Percentiles rank a stretch among this genome's conserved stretches.
Evolutionary conservation across 1,284 basidiomycete genomes (phyloP).

Genomic region (Erythrobasidium hasegawianum): DNA sequence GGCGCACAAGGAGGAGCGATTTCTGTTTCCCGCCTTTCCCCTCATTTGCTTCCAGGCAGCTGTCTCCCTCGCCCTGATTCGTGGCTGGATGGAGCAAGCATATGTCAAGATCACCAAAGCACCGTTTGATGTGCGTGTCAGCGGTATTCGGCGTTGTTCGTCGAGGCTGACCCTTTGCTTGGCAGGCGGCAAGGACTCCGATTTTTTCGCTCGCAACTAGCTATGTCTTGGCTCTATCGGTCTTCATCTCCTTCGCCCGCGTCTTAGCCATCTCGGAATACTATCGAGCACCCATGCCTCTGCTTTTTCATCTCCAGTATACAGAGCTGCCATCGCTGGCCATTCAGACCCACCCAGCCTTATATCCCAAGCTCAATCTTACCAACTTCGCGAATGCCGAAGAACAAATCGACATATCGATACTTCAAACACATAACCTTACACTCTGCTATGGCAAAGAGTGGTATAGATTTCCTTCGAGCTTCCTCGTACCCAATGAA

Average conservation of each 20-base stretch:
- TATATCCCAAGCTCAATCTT: slow-evolving; percentile 38
- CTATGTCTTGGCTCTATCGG: slow-evolving; percentile 62
- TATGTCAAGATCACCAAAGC: slow-evolving; percentile 73
- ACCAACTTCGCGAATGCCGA: slow-evolving; percentile 51
- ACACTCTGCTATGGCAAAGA: slow-evolving; percentile 89
- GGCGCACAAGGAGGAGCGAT: slow-evolving; percentile 95
- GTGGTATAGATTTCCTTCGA: slow-evolving; percentile 91
- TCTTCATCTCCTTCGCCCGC: slow-evolving; percentile 70
- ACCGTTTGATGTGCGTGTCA: slow-evolving; percentile 65
- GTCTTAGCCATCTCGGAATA: slow-evolving; percentile 77
- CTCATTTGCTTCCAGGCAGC: slow-evolving; percentile 92
- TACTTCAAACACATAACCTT: slow-evolving; percentile 65
- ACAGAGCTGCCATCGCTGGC: slow-evolving; percentile 71
- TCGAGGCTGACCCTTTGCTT: background rate
- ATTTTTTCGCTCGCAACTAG: slow-evolving; percentile 75
- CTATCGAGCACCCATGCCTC: slow-evolving; percentile 82
- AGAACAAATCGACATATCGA: slow-evolving; percentile 63
- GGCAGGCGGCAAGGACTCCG: slow-evolving; percentile 67
- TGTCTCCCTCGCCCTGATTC: slow-evolving; percentile 71
- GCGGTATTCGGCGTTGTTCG: background rate
- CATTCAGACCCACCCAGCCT: slow-evolving; percentile 59
- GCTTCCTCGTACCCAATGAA: slow-evolving; percentile 80
- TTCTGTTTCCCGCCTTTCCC: slow-evolving; percentile 93
- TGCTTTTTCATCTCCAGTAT: slow-evolving; percentile 69
- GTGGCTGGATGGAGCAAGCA: slow-evolving; percentile 76